phyloP scores from a whole-genome alignment of 306 rosid genomes.

The Quillaja saponaria region DNA sequence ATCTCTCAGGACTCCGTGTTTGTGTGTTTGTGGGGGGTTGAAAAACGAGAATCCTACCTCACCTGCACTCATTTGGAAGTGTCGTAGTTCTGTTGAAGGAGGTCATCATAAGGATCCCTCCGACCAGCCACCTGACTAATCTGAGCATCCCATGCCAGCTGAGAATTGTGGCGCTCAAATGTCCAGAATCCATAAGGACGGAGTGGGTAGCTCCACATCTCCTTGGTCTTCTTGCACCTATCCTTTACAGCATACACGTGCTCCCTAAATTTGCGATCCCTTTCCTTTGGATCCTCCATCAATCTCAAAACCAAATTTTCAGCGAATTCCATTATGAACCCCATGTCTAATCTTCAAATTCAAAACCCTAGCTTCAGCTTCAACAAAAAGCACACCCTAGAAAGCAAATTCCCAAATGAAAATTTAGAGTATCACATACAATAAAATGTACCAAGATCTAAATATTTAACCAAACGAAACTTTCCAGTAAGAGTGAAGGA shows the following conservation, averaged over 20 bases:
- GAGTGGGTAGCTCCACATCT: conserved; percentile 83
- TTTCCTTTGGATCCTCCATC: conserved; percentile 93
- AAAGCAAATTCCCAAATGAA: too few species aligned
- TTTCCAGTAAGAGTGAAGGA: too few species aligned
- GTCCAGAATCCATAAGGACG: conserved; percentile 98
- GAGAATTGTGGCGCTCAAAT: conserved; percentile 90
- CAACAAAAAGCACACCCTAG: conserved; percentile 13
- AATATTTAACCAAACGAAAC: too few species aligned
- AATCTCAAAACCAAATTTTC: conserved; percentile 74
- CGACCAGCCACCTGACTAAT: conserved; percentile 83
- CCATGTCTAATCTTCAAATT: conserved; percentile 45
- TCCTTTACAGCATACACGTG: conserved; percentile 48
- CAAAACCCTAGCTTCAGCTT: conserved; percentile 28
- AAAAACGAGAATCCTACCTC: conserved; percentile 25
- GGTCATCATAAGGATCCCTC: conserved; percentile 89
- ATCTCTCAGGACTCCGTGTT: too few species aligned
- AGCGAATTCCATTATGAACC: conserved; percentile 90
- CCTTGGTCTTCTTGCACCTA: conserved; percentile 72
- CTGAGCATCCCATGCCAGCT: conserved; percentile 90
- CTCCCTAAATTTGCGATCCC: conserved; percentile 86
- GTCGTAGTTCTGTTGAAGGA: conserved; percentile 49
- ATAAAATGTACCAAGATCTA: too few species aligned
- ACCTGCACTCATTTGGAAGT: conserved; percentile 39
- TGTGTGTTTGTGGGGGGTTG: too few species aligned
- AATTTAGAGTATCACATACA: too few species aligned